Evolutionary conservation across 805 yeast genomes (phyloP).

Genomic region (Lipomyces chichibuensis): DNA sequence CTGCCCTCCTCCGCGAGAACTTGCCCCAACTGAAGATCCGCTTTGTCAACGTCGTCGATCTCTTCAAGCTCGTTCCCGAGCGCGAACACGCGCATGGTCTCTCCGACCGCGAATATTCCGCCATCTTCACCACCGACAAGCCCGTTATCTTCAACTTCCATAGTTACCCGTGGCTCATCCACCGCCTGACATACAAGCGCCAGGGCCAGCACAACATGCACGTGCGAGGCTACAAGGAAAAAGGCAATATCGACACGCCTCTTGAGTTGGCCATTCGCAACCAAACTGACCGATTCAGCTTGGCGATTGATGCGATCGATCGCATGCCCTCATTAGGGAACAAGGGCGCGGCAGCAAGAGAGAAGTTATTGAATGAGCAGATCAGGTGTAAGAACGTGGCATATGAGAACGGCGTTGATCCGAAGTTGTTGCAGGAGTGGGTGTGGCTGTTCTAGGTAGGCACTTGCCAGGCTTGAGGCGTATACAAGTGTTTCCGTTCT

Average conservation of each 20-base stretch:
- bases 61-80: conserved; percentile 8
- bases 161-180: conserved; percentile 11
- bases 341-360: conserved; percentile 5
- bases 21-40: conserved; percentile 9
- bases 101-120: conserved; percentile 7
- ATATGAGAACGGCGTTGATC: conserved; percentile 11
- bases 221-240: conserved; percentile 14
- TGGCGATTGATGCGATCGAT: conserved; percentile 11
- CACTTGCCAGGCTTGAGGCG: background rate
- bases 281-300: conserved; percentile 9
- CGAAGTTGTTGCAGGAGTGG: conserved; percentile 8
- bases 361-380: conserved; percentile 10
- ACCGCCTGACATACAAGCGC: conserved; percentile 10
- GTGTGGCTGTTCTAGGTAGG: conserved; percentile 8
- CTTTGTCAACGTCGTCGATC: conserved; percentile 13
- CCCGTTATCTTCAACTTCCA: conserved; percentile 12
- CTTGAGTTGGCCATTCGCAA: conserved; percentile 14
- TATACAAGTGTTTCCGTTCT: background rate
- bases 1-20: conserved; percentile 15
- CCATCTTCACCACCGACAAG: conserved; percentile 10
- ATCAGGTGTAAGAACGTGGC: conserved; percentile 9
- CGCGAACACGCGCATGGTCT: conserved; percentile 10
- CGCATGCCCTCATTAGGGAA: conserved; percentile 9
- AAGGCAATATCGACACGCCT: conserved; percentile 12
- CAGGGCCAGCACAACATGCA: conserved; percentile 9